A percentile compares a stretch with the other conserved stretches of the same genome.
Evolutionary conservation across 116 monocot genomes (phyloP).

Genomic region (Posidonia oceanica): DNA sequence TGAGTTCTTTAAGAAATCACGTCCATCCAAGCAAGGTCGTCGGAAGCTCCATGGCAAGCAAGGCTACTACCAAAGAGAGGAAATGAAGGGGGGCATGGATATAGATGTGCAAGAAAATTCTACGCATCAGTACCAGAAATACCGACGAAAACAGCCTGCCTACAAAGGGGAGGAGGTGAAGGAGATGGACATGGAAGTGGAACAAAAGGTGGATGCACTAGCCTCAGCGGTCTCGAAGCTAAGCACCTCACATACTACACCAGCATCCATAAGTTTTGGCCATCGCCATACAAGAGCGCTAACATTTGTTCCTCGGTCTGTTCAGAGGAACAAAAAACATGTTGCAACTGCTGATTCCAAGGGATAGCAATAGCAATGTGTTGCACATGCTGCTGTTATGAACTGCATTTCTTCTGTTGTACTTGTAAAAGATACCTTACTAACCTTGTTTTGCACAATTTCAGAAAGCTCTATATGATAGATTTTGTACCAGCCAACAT

Average conservation of each 20-base stretch:
- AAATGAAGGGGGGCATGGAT: background rate
- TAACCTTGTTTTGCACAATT: background rate
- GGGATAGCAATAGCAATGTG: background rate
- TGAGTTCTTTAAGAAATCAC: slow-evolving; percentile 72
- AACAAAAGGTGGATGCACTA: slow-evolving; percentile 52
- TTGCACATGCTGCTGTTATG: background rate
- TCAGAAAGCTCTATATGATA: too few relatives aligned
- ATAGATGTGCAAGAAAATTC: slow-evolving; percentile 22
- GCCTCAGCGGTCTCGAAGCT: slow-evolving; percentile 63
- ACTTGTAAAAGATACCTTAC: too few relatives aligned
- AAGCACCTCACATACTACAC: slow-evolving; percentile 54
- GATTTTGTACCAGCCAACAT: background rate
- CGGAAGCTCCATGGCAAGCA: slow-evolving; percentile 25
- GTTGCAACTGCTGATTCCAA: background rate
- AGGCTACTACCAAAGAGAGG: slow-evolving; percentile 1
- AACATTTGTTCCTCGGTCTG: slow-evolving; percentile 55
- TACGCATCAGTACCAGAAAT: slow-evolving; percentile 9
- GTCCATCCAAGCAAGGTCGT: slow-evolving; percentile 52
- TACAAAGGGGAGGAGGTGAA: slow-evolving; percentile 4
- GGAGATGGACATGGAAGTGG: slow-evolving; percentile 43
- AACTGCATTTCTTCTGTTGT: background rate
- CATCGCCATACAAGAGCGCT: slow-evolving; percentile 51
- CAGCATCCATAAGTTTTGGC: slow-evolving; percentile 54
- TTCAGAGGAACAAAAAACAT: slow-evolving; percentile 23
- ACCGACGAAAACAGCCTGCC: slow-evolving; percentile 15